Percentiles rank a stretch among this genome's conserved stretches.
phyloP scores from a whole-genome alignment of 257 asterid genomes.

The Fraxinus cuspidata region DNA sequence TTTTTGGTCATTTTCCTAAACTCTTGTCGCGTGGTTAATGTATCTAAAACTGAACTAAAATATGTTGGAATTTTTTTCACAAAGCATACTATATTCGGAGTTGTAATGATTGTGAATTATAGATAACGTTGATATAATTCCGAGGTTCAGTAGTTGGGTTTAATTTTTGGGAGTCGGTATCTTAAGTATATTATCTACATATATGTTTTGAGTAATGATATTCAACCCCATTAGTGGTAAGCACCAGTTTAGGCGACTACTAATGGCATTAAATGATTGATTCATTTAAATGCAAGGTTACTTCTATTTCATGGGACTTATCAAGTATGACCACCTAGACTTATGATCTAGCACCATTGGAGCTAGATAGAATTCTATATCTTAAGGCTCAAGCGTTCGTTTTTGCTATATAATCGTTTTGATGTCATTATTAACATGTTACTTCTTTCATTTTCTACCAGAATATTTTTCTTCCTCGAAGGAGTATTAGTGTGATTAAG shows the following conservation, averaged over 20 bases:
- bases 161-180: slow-evolving; percentile 13
- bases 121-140: background rate
- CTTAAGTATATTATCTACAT: background rate
- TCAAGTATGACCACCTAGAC: background rate
- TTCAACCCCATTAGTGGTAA: too few relatives aligned
- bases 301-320: too few relatives aligned
- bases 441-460: slow-evolving; percentile 9
- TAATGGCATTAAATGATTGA: too few relatives aligned
- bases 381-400: background rate
- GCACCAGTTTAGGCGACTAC: too few relatives aligned
- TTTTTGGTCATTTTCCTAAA: background rate
- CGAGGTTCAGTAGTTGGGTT: background rate
- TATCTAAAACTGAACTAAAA: background rate
- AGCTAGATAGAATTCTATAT: too few relatives aligned
- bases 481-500: slow-evolving; percentile 13
- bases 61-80: background rate
- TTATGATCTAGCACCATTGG: too few relatives aligned
- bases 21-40: background rate
- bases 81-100: background rate
- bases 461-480: slow-evolving; percentile 19
- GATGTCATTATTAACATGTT: background rate
- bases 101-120: background rate
- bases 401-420: slow-evolving; percentile 16
- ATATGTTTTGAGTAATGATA: background rate
- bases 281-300: too few relatives aligned